Base-by-base conservation (phyloP, 768 basidiomycete species). In the Phaeotremella skinneri region DNA sequence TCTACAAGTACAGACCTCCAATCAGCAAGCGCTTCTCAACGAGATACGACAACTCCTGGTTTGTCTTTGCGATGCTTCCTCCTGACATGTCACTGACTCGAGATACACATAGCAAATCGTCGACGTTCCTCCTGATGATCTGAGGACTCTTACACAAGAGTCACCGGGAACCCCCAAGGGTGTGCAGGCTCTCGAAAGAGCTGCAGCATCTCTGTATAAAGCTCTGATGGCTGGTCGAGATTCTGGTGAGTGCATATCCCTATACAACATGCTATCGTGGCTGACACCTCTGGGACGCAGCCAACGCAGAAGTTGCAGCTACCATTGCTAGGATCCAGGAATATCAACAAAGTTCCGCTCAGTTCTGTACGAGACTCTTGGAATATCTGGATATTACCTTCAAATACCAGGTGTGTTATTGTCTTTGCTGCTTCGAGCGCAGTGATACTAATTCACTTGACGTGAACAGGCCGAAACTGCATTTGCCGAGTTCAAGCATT, bases 1-100 rank as follows among this genome's bases (percentile, higher is more conserved):
- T 63, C 80, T 99, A 32, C 96, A 99, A 78, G 92, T 98, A 2
- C 94, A 98, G 70, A 98, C 87, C 7, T 91, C 94, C 71, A 99
- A 98, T 68, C 94, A 98, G 76, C 83, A 87, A 23, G 85, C 86
- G 16, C 81, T 99, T 7, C 78, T 98, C 41, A 81, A 79, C 30
- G 96, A 98, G 74, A 79, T 99, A 11, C 87, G 93, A 75, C 89
- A 90, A 68, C 81, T 99, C 23, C 79, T 98, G 69, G 93, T 89
- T 65, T 55, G 83, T 56, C 30, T 34, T 27, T n/a, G 21, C 0
- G 1, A 7, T 27, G 7, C 48, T 2, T 31, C 1, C 37, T 2
- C 56, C 26, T 25, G 3, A 20, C 0, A 23, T 20, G 30, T 14
- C 29, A 21, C 14, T 30, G 58, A 31, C 37, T 37, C 4, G 13